Evolutionary conservation across 2,329 filamentous ascomycete genomes (phyloP), one percentile per base, ranked within the genome.

Genomic region (Fusarium sp.): DNA sequence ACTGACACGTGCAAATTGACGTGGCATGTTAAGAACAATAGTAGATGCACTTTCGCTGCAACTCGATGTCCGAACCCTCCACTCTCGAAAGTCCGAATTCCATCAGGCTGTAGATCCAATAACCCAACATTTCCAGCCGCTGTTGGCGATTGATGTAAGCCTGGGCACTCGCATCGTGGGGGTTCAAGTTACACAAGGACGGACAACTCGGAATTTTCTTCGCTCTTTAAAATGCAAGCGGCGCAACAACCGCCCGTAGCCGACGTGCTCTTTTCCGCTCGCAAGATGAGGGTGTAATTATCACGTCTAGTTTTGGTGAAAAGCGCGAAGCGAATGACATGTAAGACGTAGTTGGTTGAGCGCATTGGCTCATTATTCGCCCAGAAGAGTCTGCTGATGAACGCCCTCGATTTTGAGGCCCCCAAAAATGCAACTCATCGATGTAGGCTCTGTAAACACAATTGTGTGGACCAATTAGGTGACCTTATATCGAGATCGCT

Each of bases 161-260:
- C 8, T 13, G 0, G 13, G 11, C n/a, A 23, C 47, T 35, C 16
- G 11, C 16, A 10, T 19, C 60, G 53, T 49, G 56, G 33, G 60
- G 25, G 11, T 28, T 23, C 18, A 16, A 21, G 28, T 40, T 15
- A 21, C n/a, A 40, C n/a, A 33, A 10, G 2, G 7, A 9, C 5
- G 15, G 2, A 18, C 0, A 33, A 9, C 13, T 35, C 11, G 3
- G 5, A 0, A n/a, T 35, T 15, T 35, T 5, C 11, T 10, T 52
- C 6, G 4, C 2, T 25, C 9, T 19, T 0, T 0, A 11, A 52
- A 25, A 0, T 21, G 6, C 6, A 15, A 52, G 9, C 6, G 4
- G 9, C 18, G 2, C n/a, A 19, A 2, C 12, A 25, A 25, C 30
- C 16, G 32, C 6, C 4, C 3, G 2, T 15, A 25, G 11, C 47